Evolutionary conservation across 345 rosid species (phyloP).

Genomic region (Noccaea bulbosa): DNA sequence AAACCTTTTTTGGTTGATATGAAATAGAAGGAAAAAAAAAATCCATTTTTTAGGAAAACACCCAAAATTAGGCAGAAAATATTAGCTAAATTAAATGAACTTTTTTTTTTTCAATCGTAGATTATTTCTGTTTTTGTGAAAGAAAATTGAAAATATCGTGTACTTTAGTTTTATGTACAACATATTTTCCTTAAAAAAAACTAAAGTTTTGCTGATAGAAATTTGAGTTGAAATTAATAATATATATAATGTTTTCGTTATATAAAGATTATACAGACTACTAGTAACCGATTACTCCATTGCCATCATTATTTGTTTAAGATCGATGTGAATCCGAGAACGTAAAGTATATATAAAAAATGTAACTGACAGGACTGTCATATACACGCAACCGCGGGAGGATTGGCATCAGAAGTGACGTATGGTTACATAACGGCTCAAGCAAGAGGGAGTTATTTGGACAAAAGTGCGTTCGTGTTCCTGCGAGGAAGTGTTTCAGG

Average conservation of each 20-base stretch:
- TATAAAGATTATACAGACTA: not conserved
- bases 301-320: constrained; percentile 17
- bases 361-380: constrained; percentile 45
- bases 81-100: not conserved
- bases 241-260: not conserved
- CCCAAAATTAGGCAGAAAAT: not conserved
- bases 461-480: constrained; percentile 60
- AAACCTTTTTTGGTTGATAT: not conserved
- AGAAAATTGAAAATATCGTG: not conserved
- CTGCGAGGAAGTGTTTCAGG: constrained; percentile 48
- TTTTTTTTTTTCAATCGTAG: not conserved
- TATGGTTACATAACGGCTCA: constrained; percentile 64
- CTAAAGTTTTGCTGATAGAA: not conserved
- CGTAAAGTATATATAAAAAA: too few species aligned
- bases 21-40: not conserved
- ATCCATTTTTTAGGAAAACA: not conserved
- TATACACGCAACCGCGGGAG: constrained; percentile 49
- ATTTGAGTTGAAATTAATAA: not conserved
- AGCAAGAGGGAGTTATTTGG: constrained; percentile 24
- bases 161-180: not conserved
- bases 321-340: not conserved
- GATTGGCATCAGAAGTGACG: not conserved
- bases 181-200: not conserved
- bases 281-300: not conserved
- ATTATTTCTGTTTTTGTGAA: not conserved